Percentiles rank a stretch among this genome's conserved stretches.
Evolutionary conservation across 2,329 filamentous ascomycete genomes (phyloP).

Genomic region (Cercospora brassicicola): DNA sequence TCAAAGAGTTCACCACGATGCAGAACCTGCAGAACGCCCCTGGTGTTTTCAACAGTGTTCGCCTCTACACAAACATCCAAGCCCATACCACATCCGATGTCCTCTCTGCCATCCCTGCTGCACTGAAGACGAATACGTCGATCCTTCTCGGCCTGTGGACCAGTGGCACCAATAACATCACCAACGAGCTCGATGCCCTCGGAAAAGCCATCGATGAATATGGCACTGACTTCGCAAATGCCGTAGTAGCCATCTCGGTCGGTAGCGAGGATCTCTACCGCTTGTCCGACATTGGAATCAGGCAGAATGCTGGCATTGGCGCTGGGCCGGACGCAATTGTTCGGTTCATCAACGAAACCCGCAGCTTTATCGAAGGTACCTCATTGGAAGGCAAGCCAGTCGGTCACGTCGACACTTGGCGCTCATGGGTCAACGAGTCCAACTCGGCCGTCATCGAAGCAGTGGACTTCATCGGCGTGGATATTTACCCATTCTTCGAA

Average conservation of each 20-base stretch:
- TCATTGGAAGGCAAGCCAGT: slow-evolving; percentile 55
- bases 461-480: slow-evolving; percentile 77
- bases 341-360: slow-evolving; percentile 42
- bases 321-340: slow-evolving; percentile 62
- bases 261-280: slow-evolving; percentile 77
- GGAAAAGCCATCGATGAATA: neutral
- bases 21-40: slow-evolving; percentile 61
- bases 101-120: slow-evolving; percentile 73
- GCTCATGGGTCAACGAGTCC: slow-evolving; percentile 67
- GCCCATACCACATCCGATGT: slow-evolving; percentile 55
- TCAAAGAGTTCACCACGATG: slow-evolving; percentile 66
- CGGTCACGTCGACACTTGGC: slow-evolving; percentile 88
- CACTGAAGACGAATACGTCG: slow-evolving; percentile 57
- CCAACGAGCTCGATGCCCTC: neutral
- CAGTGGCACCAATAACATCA: neutral
- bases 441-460: slow-evolving; percentile 70
- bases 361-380: slow-evolving; percentile 64
- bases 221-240: slow-evolving; percentile 45
- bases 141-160: neutral
- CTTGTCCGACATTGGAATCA: slow-evolving; percentile 67
- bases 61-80: slow-evolving; percentile 65
- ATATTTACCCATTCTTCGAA: slow-evolving; percentile 72
- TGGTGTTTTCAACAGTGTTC: slow-evolving; percentile 64
- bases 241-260: slow-evolving; percentile 76
- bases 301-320: slow-evolving; percentile 60